Evolutionary conservation across 129 eudicot genomes (phyloP).

Genomic region (Arctium minus): DNA sequence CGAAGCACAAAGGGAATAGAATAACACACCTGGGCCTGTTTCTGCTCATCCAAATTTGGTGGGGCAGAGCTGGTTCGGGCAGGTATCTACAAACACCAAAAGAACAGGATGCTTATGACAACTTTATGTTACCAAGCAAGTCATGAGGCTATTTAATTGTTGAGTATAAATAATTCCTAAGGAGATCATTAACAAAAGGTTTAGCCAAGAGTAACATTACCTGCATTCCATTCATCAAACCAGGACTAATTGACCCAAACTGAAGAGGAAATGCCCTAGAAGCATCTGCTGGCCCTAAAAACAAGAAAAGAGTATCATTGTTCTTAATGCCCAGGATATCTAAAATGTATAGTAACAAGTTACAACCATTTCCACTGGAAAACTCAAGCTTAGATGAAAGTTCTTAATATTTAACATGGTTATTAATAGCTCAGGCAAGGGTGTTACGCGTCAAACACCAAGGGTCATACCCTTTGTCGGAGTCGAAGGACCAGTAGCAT

Average conservation of each 20-base stretch:
- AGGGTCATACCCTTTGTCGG: constrained; percentile 52
- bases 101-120: neutral
- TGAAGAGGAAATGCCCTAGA: constrained; percentile 58
- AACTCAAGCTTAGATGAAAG: neutral
- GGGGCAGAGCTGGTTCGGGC: constrained; percentile 92
- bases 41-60: constrained; percentile 78
- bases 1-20: neutral
- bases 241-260: constrained; percentile 82
- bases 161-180: neutral
- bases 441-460: neutral
- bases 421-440: neutral
- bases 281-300: constrained; percentile 51
- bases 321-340: neutral
- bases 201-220: constrained; percentile 19
- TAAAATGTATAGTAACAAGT: neutral
- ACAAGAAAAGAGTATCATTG: neutral
- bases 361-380: neutral
- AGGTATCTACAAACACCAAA: constrained; percentile 55
- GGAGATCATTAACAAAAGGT: neutral
- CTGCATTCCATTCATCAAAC: constrained; percentile 71
- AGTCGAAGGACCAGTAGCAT: constrained; percentile 39
- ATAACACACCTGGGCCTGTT: constrained; percentile 62
- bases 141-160: neutral
- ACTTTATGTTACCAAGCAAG: neutral
- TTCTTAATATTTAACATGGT: neutral